phyloP scores from a whole-genome alignment of 495 filamentous ascomycete genomes.

The Pseudoneurospora amorphoporcata region DNA sequence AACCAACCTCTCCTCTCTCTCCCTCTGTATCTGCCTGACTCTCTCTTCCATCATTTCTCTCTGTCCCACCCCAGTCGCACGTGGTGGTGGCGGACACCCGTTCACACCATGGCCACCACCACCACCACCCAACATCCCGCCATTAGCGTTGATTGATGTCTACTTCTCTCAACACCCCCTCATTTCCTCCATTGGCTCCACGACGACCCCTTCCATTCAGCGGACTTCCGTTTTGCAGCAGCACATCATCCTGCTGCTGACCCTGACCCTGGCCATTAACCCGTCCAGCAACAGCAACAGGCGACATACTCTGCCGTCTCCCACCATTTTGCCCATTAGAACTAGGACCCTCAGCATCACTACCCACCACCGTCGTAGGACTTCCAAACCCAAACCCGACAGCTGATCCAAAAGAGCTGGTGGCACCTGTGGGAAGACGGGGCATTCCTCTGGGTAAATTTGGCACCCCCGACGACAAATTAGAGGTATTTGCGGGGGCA shows the following conservation, averaged over 20 bases:
- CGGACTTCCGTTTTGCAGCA: not conserved
- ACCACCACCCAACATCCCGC: not conserved
- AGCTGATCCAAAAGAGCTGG: not conserved
- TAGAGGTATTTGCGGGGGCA: not conserved
- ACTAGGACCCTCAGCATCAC: not conserved
- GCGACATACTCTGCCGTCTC: not conserved
- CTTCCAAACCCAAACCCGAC: not conserved
- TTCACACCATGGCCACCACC: not conserved
- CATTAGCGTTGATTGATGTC: not conserved
- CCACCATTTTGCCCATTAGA: not conserved
- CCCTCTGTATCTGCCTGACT: conserved; percentile 1
- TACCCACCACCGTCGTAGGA: not conserved
- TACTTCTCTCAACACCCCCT: not conserved
- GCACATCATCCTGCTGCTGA: not conserved
- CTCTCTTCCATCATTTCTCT: conserved; percentile 1
- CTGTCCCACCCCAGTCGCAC: not conserved
- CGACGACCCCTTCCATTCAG: not conserved
- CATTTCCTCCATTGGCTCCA: not conserved
- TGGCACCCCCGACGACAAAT: not conserved
- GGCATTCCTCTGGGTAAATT: not conserved
- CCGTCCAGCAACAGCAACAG: not conserved
- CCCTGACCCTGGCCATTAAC: not conserved
- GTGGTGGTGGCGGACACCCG: not conserved
- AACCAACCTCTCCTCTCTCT: conserved; percentile 20
- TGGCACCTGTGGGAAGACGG: not conserved